Conservation (phyloP, 192 early-diverging fungal species). For the Linnemannia hyalina region DNA sequence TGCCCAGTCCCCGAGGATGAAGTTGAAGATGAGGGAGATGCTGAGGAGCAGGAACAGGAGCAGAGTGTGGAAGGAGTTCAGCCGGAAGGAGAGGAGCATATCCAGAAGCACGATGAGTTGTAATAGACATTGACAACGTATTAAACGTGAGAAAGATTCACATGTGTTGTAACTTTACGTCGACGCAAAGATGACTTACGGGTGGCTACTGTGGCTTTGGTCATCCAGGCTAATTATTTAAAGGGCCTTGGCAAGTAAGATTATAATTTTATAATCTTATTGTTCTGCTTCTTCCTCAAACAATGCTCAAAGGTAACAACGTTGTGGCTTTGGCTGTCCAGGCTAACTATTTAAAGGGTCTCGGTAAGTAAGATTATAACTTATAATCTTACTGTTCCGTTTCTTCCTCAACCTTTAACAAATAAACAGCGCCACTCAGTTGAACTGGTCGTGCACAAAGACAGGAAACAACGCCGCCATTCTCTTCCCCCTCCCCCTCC, state of each 20-base stretch:
- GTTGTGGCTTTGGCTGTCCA: too few species aligned
- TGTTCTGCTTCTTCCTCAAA: not conserved
- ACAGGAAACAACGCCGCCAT: not conserved
- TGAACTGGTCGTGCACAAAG: not conserved
- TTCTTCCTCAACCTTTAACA: not conserved
- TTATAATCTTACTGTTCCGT: not conserved
- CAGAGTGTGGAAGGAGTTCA: not conserved
- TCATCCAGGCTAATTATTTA: not conserved
- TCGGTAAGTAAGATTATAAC: not conserved
- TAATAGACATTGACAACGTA: not conserved
- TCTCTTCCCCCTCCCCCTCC: not conserved
- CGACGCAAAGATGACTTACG: too few species aligned
- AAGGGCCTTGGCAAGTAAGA: not conserved
- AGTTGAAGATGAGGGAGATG: not conserved
- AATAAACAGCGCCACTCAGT: too few species aligned
- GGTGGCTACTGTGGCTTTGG: not conserved
- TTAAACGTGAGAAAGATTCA: too few species aligned
- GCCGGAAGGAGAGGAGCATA: not conserved
- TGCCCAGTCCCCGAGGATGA: conserved; percentile 61
- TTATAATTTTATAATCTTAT: not conserved
- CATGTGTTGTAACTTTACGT: too few species aligned
- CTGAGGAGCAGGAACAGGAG: not conserved
- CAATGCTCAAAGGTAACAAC: too few species aligned
- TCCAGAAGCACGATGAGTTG: not conserved
- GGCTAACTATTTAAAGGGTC: not conserved